phyloP scores from a whole-genome alignment of 1,284 basidiomycete species.

The Tilletia walkeri region DNA sequence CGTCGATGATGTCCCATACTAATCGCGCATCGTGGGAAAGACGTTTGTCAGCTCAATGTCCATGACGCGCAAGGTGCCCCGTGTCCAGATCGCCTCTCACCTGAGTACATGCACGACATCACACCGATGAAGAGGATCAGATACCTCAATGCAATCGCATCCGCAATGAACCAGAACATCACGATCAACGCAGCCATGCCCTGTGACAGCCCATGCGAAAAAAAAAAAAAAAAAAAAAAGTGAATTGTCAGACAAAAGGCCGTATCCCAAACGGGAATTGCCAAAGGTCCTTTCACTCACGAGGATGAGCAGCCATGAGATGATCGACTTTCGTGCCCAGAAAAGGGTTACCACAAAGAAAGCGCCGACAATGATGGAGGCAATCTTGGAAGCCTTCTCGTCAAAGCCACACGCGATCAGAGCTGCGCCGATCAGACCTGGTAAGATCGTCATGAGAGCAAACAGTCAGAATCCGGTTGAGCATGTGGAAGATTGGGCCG shows the following conservation, averaged over 20 bases:
- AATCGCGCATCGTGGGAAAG: background rate
- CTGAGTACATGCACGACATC: slow-evolving; percentile 51
- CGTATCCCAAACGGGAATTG: background rate
- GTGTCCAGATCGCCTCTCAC: background rate
- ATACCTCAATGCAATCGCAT: slow-evolving; percentile 55
- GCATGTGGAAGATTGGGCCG: background rate
- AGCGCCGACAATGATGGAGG: slow-evolving; percentile 74
- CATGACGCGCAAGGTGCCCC: background rate
- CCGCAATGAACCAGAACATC: slow-evolving; percentile 37
- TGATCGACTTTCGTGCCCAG: slow-evolving; percentile 74
- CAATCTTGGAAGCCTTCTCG: slow-evolving; percentile 86
- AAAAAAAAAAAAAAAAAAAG: no score
- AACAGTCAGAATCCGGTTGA: background rate
- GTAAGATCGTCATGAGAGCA: background rate
- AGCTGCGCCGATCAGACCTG: slow-evolving; percentile 74
- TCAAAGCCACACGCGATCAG: slow-evolving; percentile 88
- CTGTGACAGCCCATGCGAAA: slow-evolving; percentile 23
- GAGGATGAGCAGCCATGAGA: slow-evolving; percentile 52
- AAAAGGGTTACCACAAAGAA: slow-evolving; percentile 91
- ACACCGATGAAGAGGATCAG: slow-evolving; percentile 81
- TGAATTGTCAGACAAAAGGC: background rate
- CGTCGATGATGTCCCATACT: slow-evolving; percentile 63
- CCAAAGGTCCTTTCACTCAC: background rate
- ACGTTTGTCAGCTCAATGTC: background rate
- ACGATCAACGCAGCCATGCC: slow-evolving; percentile 47